Conservation (phyloP, 2,329 filamentous ascomycete genomes). For the Talaromyces sp. region DNA sequence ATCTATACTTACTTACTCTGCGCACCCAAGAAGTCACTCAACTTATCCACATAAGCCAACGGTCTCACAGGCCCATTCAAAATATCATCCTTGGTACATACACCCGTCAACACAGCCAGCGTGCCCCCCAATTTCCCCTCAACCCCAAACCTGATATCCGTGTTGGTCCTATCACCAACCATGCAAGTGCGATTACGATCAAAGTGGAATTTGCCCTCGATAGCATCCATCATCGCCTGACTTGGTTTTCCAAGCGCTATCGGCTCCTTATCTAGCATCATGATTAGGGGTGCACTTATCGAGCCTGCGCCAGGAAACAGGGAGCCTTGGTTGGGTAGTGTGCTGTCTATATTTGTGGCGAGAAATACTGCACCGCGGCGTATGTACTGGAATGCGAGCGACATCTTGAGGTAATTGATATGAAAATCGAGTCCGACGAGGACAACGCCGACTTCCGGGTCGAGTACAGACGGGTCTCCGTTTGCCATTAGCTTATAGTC, state of each 20-base stretch:
- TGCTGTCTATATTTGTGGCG: conserved; percentile 90
- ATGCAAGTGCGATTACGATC: conserved; percentile 84
- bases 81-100: conserved; percentile 75
- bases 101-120: conserved; percentile 84
- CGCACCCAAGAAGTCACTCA: conserved; percentile 66
- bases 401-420: conserved; percentile 89
- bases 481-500: conserved; percentile 75
- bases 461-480: conserved; percentile 67
- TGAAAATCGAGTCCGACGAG: conserved; percentile 90
- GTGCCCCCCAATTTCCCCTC: conserved; percentile 89
- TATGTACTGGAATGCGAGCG: conserved; percentile 81
- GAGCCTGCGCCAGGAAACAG: conserved; percentile 92
- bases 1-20: conserved; percentile 10
- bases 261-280: conserved; percentile 67
- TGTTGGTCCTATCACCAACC: conserved; percentile 91
- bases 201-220: conserved; percentile 92
- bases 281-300: conserved; percentile 71
- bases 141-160: conserved; percentile 92
- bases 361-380: conserved; percentile 76
- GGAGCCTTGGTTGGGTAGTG: conserved; percentile 73
- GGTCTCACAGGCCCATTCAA: conserved; percentile 73
- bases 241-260: conserved; percentile 87
- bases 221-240: conserved; percentile 98
- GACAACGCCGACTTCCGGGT: conserved; percentile 85
- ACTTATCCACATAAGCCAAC: conserved; percentile 75